Percentiles rank a stretch among this genome's conserved stretches.
These are phyloP conservation scores for Yamadazyma sp. DNA, from an alignment of 805 yeast genomes.

Conservation along the genomic window DNA sequence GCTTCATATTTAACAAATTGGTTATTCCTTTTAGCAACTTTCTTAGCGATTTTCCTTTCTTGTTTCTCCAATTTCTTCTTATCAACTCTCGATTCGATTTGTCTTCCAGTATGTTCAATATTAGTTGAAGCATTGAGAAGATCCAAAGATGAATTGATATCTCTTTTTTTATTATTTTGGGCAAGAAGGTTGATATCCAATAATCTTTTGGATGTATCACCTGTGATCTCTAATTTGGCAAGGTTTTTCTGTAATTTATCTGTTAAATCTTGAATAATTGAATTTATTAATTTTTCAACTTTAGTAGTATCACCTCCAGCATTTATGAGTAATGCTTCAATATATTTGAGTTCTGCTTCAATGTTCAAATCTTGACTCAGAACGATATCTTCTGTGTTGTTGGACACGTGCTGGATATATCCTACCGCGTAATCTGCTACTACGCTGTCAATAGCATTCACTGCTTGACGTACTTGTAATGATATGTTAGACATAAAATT, in stretches of 20 bases:
- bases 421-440: conserved; percentile 91
- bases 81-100: conserved; percentile 91
- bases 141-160: conserved; percentile 71
- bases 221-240: conserved; percentile 72
- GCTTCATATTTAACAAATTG: conserved; percentile 88
- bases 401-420: conserved; percentile 78
- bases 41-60: conserved; percentile 94
- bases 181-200: conserved; percentile 69
- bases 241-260: conserved; percentile 61
- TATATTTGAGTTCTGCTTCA: conserved; percentile 62
- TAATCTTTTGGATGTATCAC: conserved; percentile 85
- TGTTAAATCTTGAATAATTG: conserved; percentile 46
- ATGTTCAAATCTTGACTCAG: conserved; percentile 69
- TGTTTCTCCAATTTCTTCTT: conserved; percentile 96
- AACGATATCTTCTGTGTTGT: conserved; percentile 78
- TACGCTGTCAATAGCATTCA: conserved; percentile 79
- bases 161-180: conserved; percentile 60
- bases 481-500: conserved; percentile 38
- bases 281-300: conserved; percentile 46
- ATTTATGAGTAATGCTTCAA: conserved; percentile 60
- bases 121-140: conserved; percentile 76
- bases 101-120: conserved; percentile 87
- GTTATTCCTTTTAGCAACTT: conserved; percentile 87
- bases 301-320: conserved; percentile 77
- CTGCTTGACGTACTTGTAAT: conserved; percentile 77